Conservation (phyloP, 345 rosid genomes). For the Psidium guajava region DNA sequence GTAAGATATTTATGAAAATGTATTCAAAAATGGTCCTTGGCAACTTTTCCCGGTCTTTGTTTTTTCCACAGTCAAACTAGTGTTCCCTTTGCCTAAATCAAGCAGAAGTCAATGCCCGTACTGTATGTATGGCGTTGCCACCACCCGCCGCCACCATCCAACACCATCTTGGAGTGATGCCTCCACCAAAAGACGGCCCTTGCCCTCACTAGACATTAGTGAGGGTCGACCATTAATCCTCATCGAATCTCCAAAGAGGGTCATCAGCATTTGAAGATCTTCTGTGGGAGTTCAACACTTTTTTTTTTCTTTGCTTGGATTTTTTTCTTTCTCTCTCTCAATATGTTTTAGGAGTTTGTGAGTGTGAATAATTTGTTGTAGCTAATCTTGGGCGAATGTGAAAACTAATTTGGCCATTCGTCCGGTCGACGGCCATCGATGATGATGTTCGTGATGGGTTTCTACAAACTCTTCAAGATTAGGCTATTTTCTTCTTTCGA, state of each 20-base stretch:
- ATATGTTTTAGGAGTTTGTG: too few species aligned
- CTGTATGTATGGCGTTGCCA: not conserved
- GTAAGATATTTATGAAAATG: not conserved
- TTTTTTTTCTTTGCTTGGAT: too few species aligned
- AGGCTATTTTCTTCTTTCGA: too few species aligned
- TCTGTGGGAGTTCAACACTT: too few species aligned
- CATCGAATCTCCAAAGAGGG: not conserved
- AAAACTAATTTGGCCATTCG: too few species aligned
- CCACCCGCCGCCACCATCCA: not conserved
- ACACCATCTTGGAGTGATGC: not conserved
- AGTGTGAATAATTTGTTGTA: too few species aligned
- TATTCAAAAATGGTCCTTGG: not conserved
- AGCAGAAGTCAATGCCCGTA: not conserved
- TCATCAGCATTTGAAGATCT: too few species aligned
- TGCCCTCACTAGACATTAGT: not conserved
- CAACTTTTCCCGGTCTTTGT: not conserved
- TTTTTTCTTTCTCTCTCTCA: too few species aligned
- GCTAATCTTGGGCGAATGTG: too few species aligned
- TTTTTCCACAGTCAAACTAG: not conserved
- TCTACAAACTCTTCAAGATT: too few species aligned
- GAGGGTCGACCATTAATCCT: not conserved
- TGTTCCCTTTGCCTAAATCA: not conserved
- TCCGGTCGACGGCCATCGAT: too few species aligned
- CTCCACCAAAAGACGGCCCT: not conserved
- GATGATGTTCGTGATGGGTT: too few species aligned